Percentiles rank a stretch among this genome's conserved stretches.
These are phyloP conservation scores for Ganoderma meredithae DNA, from an alignment of 1,284 basidiomycete species.

Conservation along the genomic window DNA sequence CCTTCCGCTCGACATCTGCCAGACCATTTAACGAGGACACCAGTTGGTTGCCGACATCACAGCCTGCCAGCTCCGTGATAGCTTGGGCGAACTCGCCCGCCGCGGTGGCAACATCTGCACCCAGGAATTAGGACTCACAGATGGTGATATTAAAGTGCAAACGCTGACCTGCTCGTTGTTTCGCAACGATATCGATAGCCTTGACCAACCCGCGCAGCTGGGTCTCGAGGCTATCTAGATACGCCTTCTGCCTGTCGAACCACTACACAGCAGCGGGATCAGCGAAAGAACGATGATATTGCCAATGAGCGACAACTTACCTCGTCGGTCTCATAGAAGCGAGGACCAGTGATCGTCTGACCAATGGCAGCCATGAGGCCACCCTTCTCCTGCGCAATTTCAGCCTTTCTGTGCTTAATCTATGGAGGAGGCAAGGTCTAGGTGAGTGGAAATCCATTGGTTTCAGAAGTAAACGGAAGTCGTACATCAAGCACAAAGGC, in stretches of 20 bases:
- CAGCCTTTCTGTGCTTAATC: conserved; percentile 89
- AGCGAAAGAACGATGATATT: neutral
- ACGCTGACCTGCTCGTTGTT: conserved; percentile 73
- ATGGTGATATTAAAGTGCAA: neutral
- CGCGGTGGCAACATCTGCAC: conserved; percentile 68
- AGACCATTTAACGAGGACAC: conserved; percentile 72
- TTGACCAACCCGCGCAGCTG: conserved; percentile 89
- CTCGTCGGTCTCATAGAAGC: conserved; percentile 94
- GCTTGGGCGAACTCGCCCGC: conserved; percentile 79
- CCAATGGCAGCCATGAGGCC: conserved; percentile 84
- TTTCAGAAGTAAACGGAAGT: conserved; percentile 21
- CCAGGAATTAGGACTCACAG: neutral
- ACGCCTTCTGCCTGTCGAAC: conserved; percentile 90
- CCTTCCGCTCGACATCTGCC: conserved; percentile 76
- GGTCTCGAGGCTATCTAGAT: conserved; percentile 90
- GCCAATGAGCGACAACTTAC: conserved; percentile 47
- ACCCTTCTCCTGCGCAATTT: conserved; percentile 75
- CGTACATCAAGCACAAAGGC: conserved; percentile 83
- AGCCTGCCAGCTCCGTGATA: conserved; percentile 70
- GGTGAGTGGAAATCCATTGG: neutral
- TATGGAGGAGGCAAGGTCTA: conserved; percentile 40
- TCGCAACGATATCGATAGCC: conserved; percentile 83
- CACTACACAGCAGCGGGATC: conserved; percentile 57
- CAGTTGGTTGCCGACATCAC: conserved; percentile 80
- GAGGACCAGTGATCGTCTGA: conserved; percentile 80